phyloP scores from a whole-genome alignment of 169 alveolate species.

The Besnoitia besnoiti region DNA sequence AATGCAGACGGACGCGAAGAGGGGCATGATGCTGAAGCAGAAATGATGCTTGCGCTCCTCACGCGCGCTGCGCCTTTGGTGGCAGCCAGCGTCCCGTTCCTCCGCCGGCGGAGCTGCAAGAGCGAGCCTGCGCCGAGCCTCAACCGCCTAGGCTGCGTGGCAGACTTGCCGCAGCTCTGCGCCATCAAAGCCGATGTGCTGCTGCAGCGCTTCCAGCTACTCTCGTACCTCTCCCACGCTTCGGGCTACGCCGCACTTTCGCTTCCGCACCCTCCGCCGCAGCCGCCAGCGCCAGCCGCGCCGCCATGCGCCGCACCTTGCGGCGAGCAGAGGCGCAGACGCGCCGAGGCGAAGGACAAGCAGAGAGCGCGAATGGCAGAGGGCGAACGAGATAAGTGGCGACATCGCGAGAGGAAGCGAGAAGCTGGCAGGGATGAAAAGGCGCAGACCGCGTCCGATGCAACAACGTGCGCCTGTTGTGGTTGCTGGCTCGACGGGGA shows the following conservation, averaged over 20 bases:
- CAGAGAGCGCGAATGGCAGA: background rate
- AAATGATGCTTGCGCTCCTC: background rate
- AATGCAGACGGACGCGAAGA: background rate
- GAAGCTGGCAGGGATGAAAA: too few relatives aligned
- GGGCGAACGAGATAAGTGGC: too few relatives aligned
- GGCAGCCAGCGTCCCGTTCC: conserved; percentile 9
- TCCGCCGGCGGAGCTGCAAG: background rate
- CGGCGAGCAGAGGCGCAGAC: background rate
- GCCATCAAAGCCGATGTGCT: conserved; percentile 25
- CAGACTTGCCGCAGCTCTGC: background rate
- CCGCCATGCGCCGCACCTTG: background rate
- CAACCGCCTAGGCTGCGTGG: background rate
- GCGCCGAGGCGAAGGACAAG: background rate
- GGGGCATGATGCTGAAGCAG: background rate
- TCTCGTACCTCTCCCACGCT: background rate
- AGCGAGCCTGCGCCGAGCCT: conserved; percentile 21
- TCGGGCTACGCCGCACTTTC: conserved; percentile 5
- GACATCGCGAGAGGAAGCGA: too few relatives aligned
- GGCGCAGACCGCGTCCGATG: too few relatives aligned
- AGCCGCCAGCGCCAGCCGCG: background rate
- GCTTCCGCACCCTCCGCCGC: background rate
- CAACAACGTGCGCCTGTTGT: too few relatives aligned
- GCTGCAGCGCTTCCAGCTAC: conserved; percentile 9
- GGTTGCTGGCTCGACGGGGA: too few relatives aligned
- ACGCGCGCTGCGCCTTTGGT: background rate